These are phyloP conservation scores for Phytophthora gonapodyides DNA, from an alignment of 352 stramenopile species.

Conservation along the genomic window DNA sequence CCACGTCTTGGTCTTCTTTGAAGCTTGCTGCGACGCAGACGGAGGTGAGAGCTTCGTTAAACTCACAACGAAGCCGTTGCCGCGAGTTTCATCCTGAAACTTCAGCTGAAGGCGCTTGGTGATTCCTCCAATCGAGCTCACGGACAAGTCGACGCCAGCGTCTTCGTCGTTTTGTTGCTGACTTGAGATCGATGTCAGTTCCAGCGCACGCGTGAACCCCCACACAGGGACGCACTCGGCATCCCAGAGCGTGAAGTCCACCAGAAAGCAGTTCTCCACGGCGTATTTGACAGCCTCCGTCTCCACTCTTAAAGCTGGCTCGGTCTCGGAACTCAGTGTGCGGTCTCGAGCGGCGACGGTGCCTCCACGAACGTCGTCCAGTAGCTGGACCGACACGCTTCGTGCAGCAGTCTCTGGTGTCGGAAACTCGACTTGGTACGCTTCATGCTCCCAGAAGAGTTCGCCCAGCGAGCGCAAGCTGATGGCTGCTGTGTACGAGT, in stretches of 20 bases:
- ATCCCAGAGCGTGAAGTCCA: conserved; percentile 69
- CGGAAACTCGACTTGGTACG: conserved; percentile 48
- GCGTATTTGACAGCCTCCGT: conserved; percentile 51
- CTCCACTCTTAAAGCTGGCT: conserved; percentile 29
- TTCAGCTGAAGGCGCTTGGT: conserved; percentile 23
- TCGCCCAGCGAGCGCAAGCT: conserved; percentile 48
- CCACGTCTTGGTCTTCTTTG: conserved; percentile 21
- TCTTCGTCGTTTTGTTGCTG: conserved; percentile 17
- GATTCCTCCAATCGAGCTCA: conserved; percentile 15
- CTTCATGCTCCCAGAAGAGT: conserved; percentile 59
- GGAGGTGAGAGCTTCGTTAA: conserved; percentile 28
- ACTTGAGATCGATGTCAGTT: conserved; percentile 8
- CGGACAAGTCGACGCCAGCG: conserved; percentile 21
- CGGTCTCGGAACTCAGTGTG: conserved; percentile 32
- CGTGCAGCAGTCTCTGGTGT: conserved; percentile 1
- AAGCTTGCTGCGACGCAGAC: conserved; percentile 29
- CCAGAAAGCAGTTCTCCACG: conserved; percentile 45
- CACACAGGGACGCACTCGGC: conserved; percentile 52
- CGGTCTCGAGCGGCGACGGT: conserved; percentile 44
- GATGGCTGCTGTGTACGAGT: conserved; percentile 53
- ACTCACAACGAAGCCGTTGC: conserved; percentile 35
- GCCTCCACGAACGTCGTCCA: conserved; percentile 41
- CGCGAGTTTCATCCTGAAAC: conserved; percentile 32
- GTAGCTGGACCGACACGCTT: conserved; percentile 26
- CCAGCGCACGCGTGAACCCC: conserved; percentile 43